These are phyloP conservation scores for Scedosporium apiospermum DNA, from an alignment of 2,329 filamentous ascomycete species.

Conservation along the genomic window DNA sequence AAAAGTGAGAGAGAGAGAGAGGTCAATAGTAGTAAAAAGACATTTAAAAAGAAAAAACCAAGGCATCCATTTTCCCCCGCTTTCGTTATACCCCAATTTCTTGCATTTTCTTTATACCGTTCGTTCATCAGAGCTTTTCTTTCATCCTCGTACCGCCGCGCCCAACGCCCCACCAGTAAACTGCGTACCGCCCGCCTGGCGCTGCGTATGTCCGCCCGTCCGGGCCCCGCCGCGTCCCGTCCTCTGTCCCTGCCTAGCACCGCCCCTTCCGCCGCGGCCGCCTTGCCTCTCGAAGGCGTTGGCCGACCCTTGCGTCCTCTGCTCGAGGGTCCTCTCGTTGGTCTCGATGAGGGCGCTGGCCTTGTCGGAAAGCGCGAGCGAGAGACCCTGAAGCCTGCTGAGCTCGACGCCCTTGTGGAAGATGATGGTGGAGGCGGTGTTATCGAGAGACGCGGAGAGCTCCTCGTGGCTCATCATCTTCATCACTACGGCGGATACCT, in stretches of 20 bases:
- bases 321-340: conserved; percentile 95
- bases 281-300: conserved; percentile 94
- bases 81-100: neutral
- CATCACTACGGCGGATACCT: conserved; percentile 90
- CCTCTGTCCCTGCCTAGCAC: conserved; percentile 41
- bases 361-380: conserved; percentile 91
- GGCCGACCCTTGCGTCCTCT: conserved; percentile 88
- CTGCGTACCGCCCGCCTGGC: conserved; percentile 64
- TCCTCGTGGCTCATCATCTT: conserved; percentile 99
- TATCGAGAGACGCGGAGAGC: conserved; percentile 88
- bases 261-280: conserved; percentile 59
- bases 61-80: neutral
- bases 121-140: neutral
- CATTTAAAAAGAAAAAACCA: neutral
- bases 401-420: conserved; percentile 99
- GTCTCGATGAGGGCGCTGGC: conserved; percentile 90
- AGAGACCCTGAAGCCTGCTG: conserved; percentile 87
- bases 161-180: conserved; percentile 76
- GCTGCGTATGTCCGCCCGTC: conserved; percentile 47
- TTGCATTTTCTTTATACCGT: neutral
- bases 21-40: neutral
- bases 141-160: conserved; percentile 52
- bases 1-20: neutral
- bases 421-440: conserved; percentile 94
- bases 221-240: conserved; percentile 50